These are phyloP conservation scores for Verticillium albo-atrum DNA, from an alignment of 2,329 filamentous ascomycete genomes.

Conservation along the genomic window DNA sequence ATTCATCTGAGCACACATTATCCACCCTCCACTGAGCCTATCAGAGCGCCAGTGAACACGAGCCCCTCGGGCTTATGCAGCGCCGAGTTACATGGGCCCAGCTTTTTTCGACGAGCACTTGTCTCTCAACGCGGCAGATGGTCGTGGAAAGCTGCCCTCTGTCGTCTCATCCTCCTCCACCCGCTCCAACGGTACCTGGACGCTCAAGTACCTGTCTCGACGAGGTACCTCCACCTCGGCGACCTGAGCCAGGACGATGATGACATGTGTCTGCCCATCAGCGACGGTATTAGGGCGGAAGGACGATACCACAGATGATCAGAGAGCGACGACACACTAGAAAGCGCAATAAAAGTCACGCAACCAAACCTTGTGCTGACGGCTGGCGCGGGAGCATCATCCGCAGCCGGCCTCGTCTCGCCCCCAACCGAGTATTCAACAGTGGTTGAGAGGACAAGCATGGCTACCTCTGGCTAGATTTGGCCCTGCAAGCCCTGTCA, in stretches of 20 bases:
- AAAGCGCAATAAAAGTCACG: not conserved
- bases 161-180: conserved; percentile 4
- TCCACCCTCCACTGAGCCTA: conserved; percentile 7
- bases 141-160: conserved; percentile 5
- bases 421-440: not conserved
- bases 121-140: conserved; percentile 1
- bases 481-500: not conserved
- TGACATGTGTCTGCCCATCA: not conserved
- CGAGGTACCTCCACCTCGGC: conserved; percentile 34
- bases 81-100: conserved; percentile 8
- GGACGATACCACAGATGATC: too few relatives aligned
- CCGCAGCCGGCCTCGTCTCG: not conserved
- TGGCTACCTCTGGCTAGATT: not conserved
- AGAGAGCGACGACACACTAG: not conserved
- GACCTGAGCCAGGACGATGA: not conserved
- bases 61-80: conserved; percentile 12
- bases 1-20: conserved; percentile 6
- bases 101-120: conserved; percentile 1
- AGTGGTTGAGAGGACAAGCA: not conserved
- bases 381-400: not conserved
- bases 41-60: conserved; percentile 5
- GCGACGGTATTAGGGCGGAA: too few relatives aligned
- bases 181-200: not conserved
- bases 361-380: not conserved
- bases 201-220: conserved; percentile 2